Percentiles rank a stretch among this genome's conserved stretches.
These are phyloP conservation scores for Orbilia brochopaga DNA, from an alignment of 2,329 filamentous ascomycete species.

Conservation along the genomic window DNA sequence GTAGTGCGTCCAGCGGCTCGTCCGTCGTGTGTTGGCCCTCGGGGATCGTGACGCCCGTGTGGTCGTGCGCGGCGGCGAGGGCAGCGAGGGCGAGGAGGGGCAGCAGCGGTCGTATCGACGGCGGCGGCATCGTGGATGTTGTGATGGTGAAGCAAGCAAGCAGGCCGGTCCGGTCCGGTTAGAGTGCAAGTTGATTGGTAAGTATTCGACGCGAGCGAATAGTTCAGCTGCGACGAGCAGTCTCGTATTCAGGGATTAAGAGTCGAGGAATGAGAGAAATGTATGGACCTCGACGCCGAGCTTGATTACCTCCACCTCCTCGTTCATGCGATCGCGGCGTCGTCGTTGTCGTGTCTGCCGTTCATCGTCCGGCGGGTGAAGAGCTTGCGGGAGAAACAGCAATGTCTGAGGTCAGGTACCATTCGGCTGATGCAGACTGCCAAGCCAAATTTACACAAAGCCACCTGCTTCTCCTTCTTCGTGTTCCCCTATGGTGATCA, in stretches of 20 bases:
- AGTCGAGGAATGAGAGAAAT: no score
- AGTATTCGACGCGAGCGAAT: neutral
- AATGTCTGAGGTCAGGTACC: no score
- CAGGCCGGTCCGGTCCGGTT: neutral
- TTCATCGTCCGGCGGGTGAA: neutral
- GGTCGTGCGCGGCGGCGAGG: conserved; percentile 22
- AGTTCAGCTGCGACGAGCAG: neutral
- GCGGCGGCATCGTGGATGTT: neutral
- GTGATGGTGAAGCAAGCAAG: neutral
- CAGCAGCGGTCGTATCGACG: neutral
- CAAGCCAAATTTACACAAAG: no score
- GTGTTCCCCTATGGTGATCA: no score
- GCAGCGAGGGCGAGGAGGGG: conserved; percentile 54
- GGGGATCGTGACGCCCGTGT: conserved; percentile 34
- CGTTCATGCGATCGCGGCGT: no score
- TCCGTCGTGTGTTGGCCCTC: conserved; percentile 34
- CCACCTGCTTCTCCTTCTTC: no score
- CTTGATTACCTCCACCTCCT: no score
- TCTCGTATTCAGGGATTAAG: neutral
- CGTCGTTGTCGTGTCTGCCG: neutral
- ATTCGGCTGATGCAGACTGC: no score
- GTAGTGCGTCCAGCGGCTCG: conserved; percentile 67
- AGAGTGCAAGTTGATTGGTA: conserved; percentile 4
- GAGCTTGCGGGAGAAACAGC: neutral
- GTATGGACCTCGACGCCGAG: no score